Conservation (phyloP, 768 basidiomycete species). For the Boletellus ananas region DNA sequence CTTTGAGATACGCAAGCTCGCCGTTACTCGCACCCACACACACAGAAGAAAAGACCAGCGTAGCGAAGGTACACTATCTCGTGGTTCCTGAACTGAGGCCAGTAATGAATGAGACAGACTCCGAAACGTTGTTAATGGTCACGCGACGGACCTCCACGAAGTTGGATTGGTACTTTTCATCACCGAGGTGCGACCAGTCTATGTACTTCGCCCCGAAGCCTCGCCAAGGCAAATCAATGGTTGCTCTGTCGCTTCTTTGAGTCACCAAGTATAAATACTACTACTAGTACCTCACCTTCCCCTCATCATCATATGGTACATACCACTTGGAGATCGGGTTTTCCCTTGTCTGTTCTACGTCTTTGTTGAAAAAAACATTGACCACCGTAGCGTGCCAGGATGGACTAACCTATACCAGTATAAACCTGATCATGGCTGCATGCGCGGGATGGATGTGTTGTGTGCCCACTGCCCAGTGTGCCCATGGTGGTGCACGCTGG, state of each 20-base stretch:
- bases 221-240: slow-evolving; percentile 50
- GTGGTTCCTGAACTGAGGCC: slow-evolving; percentile 85
- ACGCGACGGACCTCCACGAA: slow-evolving; percentile 82
- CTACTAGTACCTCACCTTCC: slow-evolving; percentile 62
- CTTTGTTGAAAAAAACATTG: not conserved
- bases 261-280: not conserved
- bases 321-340: slow-evolving; percentile 98
- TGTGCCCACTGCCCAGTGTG: too few relatives aligned
- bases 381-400: not conserved
- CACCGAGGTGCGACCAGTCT: slow-evolving; percentile 88
- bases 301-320: slow-evolving; percentile 97
- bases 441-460: slow-evolving; percentile 5
- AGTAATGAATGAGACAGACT: slow-evolving; percentile 4
- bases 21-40: slow-evolving; percentile 99
- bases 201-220: slow-evolving; percentile 94
- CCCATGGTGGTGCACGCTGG: not conserved
- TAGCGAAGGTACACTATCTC: slow-evolving; percentile 97
- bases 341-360: slow-evolving; percentile 95
- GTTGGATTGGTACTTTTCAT: slow-evolving; percentile 99
- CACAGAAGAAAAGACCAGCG: slow-evolving; percentile 95
- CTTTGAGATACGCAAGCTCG: slow-evolving; percentile 94
- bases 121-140: not conserved
- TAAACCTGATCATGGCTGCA: slow-evolving; percentile 87
- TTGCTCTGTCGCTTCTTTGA: not conserved
- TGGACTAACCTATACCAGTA: slow-evolving; percentile 81